Evolutionary conservation across 306 rosid species (phyloP).

Genomic region (Vicia faba): DNA sequence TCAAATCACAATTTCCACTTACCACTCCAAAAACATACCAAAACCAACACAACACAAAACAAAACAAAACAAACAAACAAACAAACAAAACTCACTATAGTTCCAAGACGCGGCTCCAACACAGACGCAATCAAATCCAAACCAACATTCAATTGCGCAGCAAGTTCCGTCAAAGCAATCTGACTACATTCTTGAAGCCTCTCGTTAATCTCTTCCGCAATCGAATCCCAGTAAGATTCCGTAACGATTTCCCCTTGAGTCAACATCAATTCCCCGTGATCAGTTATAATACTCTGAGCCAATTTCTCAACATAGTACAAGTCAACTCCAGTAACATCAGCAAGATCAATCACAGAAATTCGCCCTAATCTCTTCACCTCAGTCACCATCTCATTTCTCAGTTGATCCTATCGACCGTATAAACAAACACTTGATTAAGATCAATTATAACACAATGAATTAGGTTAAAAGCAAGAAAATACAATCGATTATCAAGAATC

Average conservation of each 20-base stretch:
- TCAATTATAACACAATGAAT: constrained; percentile 1
- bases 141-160: constrained; percentile 80
- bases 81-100: constrained; percentile 51
- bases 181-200: constrained; percentile 98
- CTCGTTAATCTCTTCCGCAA: constrained; percentile 85
- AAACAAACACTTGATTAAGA: constrained; percentile 8
- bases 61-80: neutral
- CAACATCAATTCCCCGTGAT: constrained; percentile 66
- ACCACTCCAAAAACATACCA: constrained; percentile 13
- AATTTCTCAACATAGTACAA: constrained; percentile 86
- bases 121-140: constrained; percentile 75
- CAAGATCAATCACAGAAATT: constrained; percentile 80
- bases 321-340: constrained; percentile 84
- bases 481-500: constrained; percentile 1
- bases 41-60: constrained; percentile 23
- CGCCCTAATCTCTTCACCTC: constrained; percentile 83
- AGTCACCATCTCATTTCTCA: constrained; percentile 71
- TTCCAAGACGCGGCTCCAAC: constrained; percentile 87
- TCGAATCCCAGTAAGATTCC: constrained; percentile 81
- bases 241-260: constrained; percentile 88
- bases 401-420: constrained; percentile 65
- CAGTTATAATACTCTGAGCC: constrained; percentile 57
- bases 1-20: constrained; percentile 3
- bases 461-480: neutral
- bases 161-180: constrained; percentile 87